Conservation (phyloP, 2,329 filamentous ascomycete genomes). For the Hypoxylon sp. region DNA sequence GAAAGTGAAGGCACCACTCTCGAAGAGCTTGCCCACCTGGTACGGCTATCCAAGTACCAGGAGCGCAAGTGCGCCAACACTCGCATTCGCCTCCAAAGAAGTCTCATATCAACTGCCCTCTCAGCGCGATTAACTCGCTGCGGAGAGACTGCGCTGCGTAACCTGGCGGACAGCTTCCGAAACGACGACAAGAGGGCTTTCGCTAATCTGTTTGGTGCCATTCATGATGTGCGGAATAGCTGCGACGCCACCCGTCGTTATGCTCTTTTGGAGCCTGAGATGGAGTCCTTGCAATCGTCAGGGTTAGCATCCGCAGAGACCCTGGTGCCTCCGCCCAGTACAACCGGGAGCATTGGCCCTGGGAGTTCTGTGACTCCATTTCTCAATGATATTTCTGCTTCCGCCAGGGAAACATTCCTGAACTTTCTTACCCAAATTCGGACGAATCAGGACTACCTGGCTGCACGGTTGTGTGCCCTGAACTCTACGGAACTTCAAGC, state of each 20-base stretch:
- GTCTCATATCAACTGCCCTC: slow-evolving; percentile 79
- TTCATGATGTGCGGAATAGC: slow-evolving; percentile 83
- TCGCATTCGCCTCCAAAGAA: slow-evolving; percentile 78
- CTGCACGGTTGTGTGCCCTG: slow-evolving; percentile 82
- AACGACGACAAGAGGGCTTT: slow-evolving; percentile 84
- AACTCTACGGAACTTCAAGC: slow-evolving; percentile 80
- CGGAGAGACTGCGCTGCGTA: slow-evolving; percentile 79
- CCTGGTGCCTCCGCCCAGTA: slow-evolving; percentile 61
- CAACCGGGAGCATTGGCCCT: slow-evolving; percentile 53
- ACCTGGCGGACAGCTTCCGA: slow-evolving; percentile 82
- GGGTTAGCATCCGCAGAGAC: slow-evolving; percentile 64
- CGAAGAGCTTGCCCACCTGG: slow-evolving; percentile 81
- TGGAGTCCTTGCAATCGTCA: slow-evolving; percentile 70
- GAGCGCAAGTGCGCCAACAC: slow-evolving; percentile 82
- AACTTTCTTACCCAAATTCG: slow-evolving; percentile 85
- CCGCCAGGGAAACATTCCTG: slow-evolving; percentile 80
- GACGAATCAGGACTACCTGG: slow-evolving; percentile 88
- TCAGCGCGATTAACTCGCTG: slow-evolving; percentile 80
- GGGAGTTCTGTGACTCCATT: slow-evolving; percentile 64
- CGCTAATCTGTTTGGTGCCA: slow-evolving; percentile 78
- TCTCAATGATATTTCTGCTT: slow-evolving; percentile 79
- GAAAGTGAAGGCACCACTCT: slow-evolving; percentile 76
- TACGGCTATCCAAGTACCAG: slow-evolving; percentile 83
- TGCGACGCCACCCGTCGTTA: slow-evolving; percentile 79
- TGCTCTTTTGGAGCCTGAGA: slow-evolving; percentile 78